Evolutionary conservation across 495 filamentous ascomycete species (phyloP).

Genomic region (Neurospora sp.): DNA sequence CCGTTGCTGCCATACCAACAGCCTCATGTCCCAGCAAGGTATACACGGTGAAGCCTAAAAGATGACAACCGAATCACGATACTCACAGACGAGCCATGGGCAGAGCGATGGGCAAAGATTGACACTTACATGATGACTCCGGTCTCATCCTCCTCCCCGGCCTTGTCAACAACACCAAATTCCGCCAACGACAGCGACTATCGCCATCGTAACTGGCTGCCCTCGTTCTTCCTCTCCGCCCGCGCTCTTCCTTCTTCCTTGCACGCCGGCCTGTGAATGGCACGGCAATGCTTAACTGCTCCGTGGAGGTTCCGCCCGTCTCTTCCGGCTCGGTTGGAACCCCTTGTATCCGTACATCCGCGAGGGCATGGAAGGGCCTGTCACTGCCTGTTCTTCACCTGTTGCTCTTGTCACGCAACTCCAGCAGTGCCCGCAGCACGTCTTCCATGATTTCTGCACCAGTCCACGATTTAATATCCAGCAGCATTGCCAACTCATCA

Average conservation of each 20-base stretch:
- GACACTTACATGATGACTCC: too few relatives aligned
- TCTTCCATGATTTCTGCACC: conserved; percentile 7
- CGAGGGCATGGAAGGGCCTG: neutral
- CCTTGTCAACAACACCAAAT: neutral
- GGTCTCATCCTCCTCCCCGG: neutral
- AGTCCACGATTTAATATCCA: conserved; percentile 49
- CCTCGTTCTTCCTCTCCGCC: neutral
- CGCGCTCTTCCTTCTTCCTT: neutral
- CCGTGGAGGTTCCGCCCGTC: neutral
- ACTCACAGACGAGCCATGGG: neutral
- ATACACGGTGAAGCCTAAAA: neutral
- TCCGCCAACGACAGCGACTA: neutral
- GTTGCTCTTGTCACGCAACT: neutral
- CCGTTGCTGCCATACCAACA: neutral
- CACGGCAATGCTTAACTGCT: neutral
- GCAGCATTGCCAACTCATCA: conserved; percentile 83
- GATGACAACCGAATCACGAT: neutral
- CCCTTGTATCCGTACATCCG: neutral
- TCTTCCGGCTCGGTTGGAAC: neutral
- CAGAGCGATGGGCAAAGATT: neutral
- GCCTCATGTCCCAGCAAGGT: neutral
- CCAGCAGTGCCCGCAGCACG: neutral
- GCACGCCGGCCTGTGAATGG: neutral
- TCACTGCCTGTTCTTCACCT: neutral
- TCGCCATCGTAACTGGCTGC: neutral